A percentile compares a stretch with the other conserved stretches of the same genome.
phyloP scores from a whole-genome alignment of 495 filamentous ascomycete species.

The Jackrogersella multiformis region DNA sequence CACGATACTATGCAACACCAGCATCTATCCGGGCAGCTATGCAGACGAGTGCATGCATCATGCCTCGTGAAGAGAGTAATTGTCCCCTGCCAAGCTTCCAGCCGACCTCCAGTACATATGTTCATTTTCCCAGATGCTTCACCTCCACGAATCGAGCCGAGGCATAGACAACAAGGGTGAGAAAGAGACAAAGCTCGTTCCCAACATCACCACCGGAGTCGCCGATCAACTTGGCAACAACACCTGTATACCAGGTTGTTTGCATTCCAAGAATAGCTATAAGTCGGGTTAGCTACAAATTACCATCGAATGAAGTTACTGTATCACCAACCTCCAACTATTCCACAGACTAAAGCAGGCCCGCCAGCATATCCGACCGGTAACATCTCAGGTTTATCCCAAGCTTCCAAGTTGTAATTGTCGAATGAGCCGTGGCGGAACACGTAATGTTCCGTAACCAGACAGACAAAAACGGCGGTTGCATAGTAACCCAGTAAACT shows the following conservation, averaged over 20 bases:
- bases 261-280: slow-evolving; percentile 59
- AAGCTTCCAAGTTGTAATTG: slow-evolving; percentile 60
- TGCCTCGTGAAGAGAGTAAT: slow-evolving; percentile 5
- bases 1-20: slow-evolving; percentile 17
- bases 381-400: slow-evolving; percentile 58
- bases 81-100: slow-evolving; percentile 21
- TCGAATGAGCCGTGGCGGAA: slow-evolving; percentile 58
- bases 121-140: slow-evolving; percentile 18
- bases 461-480: slow-evolving; percentile 65
- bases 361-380: slow-evolving; percentile 60
- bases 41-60: slow-evolving; percentile 18
- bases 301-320: not conserved
- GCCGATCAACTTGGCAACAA: slow-evolving; percentile 59
- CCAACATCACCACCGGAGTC: slow-evolving; percentile 63
- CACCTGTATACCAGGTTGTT: slow-evolving; percentile 61
- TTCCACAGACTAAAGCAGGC: slow-evolving; percentile 54
- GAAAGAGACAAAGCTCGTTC: slow-evolving; percentile 62
- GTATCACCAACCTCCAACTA: slow-evolving; percentile 49
- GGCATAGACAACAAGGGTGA: slow-evolving; percentile 52
- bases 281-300: slow-evolving; percentile 15
- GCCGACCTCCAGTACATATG: slow-evolving; percentile 7
- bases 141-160: slow-evolving; percentile 45
- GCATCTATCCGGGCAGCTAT: slow-evolving; percentile 12
- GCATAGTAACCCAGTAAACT: slow-evolving; percentile 69
- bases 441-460: slow-evolving; percentile 67